Evolutionary conservation across 495 filamentous ascomycete genomes (phyloP).

Genomic region (Neurospora pannonica): DNA sequence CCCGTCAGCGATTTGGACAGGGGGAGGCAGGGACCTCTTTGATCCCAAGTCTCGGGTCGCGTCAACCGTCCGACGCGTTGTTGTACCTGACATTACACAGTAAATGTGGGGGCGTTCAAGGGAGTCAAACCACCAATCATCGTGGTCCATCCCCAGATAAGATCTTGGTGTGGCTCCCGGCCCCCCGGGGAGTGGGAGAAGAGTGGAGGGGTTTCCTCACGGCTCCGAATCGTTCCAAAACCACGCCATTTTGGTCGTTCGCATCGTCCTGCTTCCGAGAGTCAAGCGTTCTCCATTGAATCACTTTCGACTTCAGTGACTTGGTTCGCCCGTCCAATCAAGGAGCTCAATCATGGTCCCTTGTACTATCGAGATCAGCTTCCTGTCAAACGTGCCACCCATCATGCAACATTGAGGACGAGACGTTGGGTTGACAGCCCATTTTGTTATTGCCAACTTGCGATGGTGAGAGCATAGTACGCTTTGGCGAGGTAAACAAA

Average conservation of each 20-base stretch:
- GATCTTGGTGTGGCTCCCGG: not conserved
- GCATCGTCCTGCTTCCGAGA: not conserved
- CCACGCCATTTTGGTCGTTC: not conserved
- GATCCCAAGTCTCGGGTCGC: not conserved
- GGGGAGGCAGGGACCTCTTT: not conserved
- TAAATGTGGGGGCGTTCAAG: not conserved
- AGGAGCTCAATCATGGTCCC: not conserved
- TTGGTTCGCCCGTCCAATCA: not conserved
- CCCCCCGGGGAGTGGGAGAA: not conserved
- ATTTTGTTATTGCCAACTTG: not conserved
- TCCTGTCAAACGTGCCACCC: not conserved
- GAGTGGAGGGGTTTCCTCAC: not conserved
- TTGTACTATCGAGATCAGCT: not conserved
- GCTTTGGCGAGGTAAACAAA: not conserved
- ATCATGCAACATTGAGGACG: not conserved
- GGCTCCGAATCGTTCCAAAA: not conserved
- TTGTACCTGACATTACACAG: not conserved
- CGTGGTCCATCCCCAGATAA: not conserved
- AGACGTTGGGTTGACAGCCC: not conserved
- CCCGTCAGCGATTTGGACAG: not conserved
- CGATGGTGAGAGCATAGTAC: not conserved
- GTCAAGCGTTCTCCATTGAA: constrained; percentile 12
- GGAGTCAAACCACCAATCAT: not conserved
- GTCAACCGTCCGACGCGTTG: not conserved
- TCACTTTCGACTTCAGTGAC: not conserved